Conservation (phyloP, 1,139 yeast species). For the Geotrichum europaeum region DNA sequence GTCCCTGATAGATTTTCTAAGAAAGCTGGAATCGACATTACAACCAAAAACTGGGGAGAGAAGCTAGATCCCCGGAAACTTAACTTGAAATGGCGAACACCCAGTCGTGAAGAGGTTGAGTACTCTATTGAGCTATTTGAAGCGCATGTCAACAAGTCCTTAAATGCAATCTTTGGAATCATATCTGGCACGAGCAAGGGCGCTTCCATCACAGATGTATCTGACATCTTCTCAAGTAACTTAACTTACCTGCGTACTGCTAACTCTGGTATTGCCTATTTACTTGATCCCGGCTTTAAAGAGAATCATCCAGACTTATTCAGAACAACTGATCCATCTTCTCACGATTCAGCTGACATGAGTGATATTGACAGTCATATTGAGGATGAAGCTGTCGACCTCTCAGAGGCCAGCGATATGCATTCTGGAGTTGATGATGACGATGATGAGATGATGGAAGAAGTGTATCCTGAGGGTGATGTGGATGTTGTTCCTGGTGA, state of each 20-base stretch:
- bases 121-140: conserved; percentile 60
- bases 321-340: conserved; percentile 26
- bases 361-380: conserved; percentile 15
- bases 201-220: conserved; percentile 26
- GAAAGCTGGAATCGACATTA: conserved; percentile 17
- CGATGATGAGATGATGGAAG: conserved; percentile 26
- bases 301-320: conserved; percentile 23
- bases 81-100: conserved; percentile 69
- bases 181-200: conserved; percentile 20
- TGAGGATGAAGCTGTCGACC: conserved; percentile 15
- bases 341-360: conserved; percentile 5
- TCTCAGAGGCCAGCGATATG: conserved; percentile 12
- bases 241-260: conserved; percentile 55
- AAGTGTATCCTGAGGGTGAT: conserved; percentile 37
- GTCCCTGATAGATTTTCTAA: conserved; percentile 35
- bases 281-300: conserved; percentile 60
- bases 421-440: conserved; percentile 12
- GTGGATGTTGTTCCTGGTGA: conserved; percentile 24
- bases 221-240: conserved; percentile 44
- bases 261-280: conserved; percentile 65
- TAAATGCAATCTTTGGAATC: conserved; percentile 24
- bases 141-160: conserved; percentile 38
- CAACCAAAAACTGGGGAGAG: conserved; percentile 31
- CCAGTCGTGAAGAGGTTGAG: conserved; percentile 49
- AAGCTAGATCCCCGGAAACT: conserved; percentile 36